Evolutionary conservation across 2,329 filamentous ascomycete genomes (phyloP).

Genomic region (Diaporthe nobilis): DNA sequence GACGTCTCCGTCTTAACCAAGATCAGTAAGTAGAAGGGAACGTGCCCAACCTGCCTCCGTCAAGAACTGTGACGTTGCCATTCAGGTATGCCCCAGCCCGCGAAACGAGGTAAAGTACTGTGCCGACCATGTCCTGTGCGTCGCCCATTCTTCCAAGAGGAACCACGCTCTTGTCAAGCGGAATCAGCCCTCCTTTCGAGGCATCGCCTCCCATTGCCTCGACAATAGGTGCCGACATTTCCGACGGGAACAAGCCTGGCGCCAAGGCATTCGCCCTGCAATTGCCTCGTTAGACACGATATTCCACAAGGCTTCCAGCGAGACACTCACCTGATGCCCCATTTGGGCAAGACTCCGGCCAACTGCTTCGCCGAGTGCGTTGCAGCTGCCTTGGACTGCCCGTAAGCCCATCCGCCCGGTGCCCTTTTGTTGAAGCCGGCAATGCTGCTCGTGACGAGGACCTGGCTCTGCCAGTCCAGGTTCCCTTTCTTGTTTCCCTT

Average conservation of each 20-base stretch:
- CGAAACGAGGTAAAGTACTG: constrained; percentile 75
- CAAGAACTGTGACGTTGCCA: constrained; percentile 72
- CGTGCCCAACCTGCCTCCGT: constrained; percentile 72
- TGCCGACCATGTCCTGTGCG: constrained; percentile 74
- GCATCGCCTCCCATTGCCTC: constrained; percentile 51
- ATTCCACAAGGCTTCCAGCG: background rate
- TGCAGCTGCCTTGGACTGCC: constrained; percentile 81
- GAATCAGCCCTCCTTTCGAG: constrained; percentile 47
- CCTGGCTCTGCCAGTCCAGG: constrained; percentile 67
- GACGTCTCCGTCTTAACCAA: background rate
- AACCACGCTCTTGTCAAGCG: constrained; percentile 59
- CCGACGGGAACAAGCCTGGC: constrained; percentile 70
- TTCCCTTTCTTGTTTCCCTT: constrained; percentile 74
- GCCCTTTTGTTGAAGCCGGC: constrained; percentile 80
- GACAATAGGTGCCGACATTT: constrained; percentile 69
- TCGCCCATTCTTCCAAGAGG: constrained; percentile 73
- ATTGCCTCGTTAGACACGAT: constrained; percentile 19
- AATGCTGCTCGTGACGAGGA: constrained; percentile 83
- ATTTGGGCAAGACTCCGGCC: constrained; percentile 74
- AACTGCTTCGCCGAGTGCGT: constrained; percentile 82
- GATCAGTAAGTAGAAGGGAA: constrained; percentile 68
- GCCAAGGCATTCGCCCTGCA: constrained; percentile 62
- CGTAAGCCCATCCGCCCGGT: constrained; percentile 84
- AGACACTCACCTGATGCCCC: constrained; percentile 61
- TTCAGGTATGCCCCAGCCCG: constrained; percentile 77